Evolutionary conservation across 208 protist genomes (phyloP), one percentile per base, ranked within the genome.

Genomic region (Acanthamoeba royreba): DNA sequence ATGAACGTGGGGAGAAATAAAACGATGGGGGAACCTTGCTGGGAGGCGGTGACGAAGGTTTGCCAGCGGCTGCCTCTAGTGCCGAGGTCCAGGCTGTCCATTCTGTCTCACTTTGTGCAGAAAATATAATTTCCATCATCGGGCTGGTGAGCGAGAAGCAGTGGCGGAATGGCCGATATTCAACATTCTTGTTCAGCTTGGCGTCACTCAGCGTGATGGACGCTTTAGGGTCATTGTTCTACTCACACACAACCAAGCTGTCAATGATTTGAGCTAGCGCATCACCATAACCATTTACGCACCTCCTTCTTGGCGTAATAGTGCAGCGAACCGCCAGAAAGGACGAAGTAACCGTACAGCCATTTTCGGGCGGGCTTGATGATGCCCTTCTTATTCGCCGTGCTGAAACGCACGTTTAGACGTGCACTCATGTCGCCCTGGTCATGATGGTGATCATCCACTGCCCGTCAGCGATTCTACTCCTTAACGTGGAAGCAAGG

Each of bases 301-400:
- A 88, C 81, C 81, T 88, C 81, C 35, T 88, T 55, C 35, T 66
- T 63, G 52, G n/a, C 3, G 81, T 88, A 88, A 28, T 40, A 63
- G 28, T 88, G 52, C 15, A 88, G 46, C 8, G 81, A 88, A 4
- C 81, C 81, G 45, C 81, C 81, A n/a, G 33, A 33, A 35, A 88
- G 31, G 28, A 66, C 4, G 47, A 88, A 88, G 31, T 22, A 25
- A 35, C 19, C n/a, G 22, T 63, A 63, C 33, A 45, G 19, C 81
- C 81, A 88, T 49, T 88, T 88, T 11, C 4, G 53, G 17, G 47
- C 81, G 28, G 31, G 47, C 47, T 88, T 88, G 81, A 63, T 25
- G 17, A 42, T 9, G 9, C 52, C 47, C 52, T 66, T 88, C 25
- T 88, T 88, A 49, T 88, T 63, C 17, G 63, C 35, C 8, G 45